Evolutionary conservation across 139 green algal genomes (phyloP).

Genomic region (Ulvella scutata): DNA sequence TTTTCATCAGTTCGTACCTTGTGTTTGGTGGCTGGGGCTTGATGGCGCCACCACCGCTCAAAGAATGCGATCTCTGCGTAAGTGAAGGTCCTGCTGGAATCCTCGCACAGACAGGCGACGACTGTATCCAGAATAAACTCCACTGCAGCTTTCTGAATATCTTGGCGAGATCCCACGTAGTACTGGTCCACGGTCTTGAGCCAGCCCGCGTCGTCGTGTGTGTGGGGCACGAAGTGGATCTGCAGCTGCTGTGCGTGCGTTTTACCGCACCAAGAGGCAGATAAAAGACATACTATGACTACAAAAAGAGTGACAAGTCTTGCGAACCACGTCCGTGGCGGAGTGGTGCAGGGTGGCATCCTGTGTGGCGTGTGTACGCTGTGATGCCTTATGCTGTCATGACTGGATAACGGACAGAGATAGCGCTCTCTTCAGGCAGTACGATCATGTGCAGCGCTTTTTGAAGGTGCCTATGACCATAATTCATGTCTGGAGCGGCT

Average conservation of each 20-base stretch:
- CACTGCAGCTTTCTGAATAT: conserved; percentile 65
- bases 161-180: conserved; percentile 48
- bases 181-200: conserved; percentile 87
- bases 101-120: conserved; percentile 31
- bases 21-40: conserved; percentile 20
- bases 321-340: too few relatives aligned
- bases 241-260: not conserved
- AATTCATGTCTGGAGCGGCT: too few relatives aligned
- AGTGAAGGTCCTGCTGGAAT: conserved; percentile 52
- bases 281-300: too few relatives aligned
- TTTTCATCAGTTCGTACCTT: too few relatives aligned
- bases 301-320: too few relatives aligned
- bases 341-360: too few relatives aligned
- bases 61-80: conserved; percentile 84
- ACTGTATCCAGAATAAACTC: conserved; percentile 72
- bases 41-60: conserved; percentile 57
- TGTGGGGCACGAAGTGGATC: conserved; percentile 69
- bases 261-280: not conserved
- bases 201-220: conserved; percentile 79
- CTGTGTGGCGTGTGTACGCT: too few relatives aligned
- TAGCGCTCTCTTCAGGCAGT: too few relatives aligned
- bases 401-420: too few relatives aligned
- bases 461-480: too few relatives aligned
- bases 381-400: too few relatives aligned
- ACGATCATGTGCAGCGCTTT: too few relatives aligned